Evolutionary conservation across 768 basidiomycete species (phyloP).

Genomic region (Tricholoma sp.): DNA sequence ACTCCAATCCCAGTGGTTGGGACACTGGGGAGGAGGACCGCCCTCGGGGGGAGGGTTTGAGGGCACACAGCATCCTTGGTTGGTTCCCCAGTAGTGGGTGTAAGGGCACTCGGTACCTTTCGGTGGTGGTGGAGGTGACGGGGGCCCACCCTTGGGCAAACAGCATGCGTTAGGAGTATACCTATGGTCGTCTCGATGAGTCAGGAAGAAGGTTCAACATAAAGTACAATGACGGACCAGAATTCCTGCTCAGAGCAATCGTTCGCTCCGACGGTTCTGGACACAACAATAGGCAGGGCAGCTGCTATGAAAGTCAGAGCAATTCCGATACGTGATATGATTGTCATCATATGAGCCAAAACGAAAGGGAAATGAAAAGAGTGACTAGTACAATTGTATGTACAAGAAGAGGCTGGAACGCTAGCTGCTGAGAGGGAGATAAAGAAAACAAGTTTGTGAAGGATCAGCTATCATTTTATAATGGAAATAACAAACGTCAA

Average conservation of each 20-base stretch:
- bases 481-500: too few relatives aligned
- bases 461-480: too few relatives aligned
- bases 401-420: background rate
- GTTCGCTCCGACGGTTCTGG: conserved; percentile 19
- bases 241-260: conserved; percentile 26
- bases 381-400: conserved; percentile 8
- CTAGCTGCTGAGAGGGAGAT: background rate
- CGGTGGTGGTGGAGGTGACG: conserved; percentile 32
- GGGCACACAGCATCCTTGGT: conserved; percentile 51
- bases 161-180: conserved; percentile 32
- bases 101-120: conserved; percentile 40
- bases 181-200: conserved; percentile 27
- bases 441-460: background rate
- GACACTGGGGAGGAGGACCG: conserved; percentile 48
- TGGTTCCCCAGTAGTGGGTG: conserved; percentile 44
- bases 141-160: conserved; percentile 36
- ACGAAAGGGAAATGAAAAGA: conserved; percentile 7
- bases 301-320: conserved; percentile 29
- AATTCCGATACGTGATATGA: conserved; percentile 7
- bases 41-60: conserved; percentile 31
- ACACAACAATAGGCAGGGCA: conserved; percentile 27
- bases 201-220: background rate
- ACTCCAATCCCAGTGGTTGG: conserved; percentile 42
- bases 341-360: conserved; percentile 7
- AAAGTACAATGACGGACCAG: conserved; percentile 20